Evolutionary conservation across 78 protist species (phyloP), one percentile per base, ranked within the genome.

Genomic region (Capsaspora owczarzaki): DNA sequence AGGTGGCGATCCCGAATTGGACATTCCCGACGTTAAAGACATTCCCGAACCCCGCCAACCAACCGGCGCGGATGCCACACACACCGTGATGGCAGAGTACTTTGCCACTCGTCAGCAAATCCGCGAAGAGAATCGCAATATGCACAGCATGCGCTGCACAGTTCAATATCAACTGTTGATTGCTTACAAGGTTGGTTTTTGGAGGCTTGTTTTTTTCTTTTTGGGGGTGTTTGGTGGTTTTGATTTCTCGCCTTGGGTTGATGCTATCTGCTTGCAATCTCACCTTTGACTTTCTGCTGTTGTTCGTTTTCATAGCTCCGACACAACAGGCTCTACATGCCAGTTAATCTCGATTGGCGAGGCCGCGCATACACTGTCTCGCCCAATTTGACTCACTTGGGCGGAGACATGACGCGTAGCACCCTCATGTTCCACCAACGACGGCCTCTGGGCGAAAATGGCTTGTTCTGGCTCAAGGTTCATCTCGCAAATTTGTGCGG

Each of bases 281-380:
- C 47, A 51, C 47, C 5, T 12, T 40, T 6, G 12, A 4, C 60
- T 31, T 23, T 29, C 33, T 22, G 4, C 27, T 74, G 79, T 44
- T 4, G 10, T 5, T 41, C 4, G 10, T 40, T 23, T 29, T 6
- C 63, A 66, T 75, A 61, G 76, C 81, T 12, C 83, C 83, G 22
- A 19, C 61, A 79, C 38, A 20, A 60, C 29, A 70, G 37, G n/a
- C 68, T 94, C 61, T 95, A 89, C 81, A 84, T 92, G 74, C 96
- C 98, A 20, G 89, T 85, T 87, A 92, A 89, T 82, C n/a, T 93
- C n/a, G 98, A 96, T 88, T 96, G 94, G 72, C 84, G 98, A 12
- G 98, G 98, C 27, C 90, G 98, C 37, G 90, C 91, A 16, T 96
- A 96, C 74, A 96, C 98, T 29, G 78, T 94, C 38, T 93, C 96